phyloP scores from a whole-genome alignment of 2,329 filamentous ascomycete species.

The Hymenoscyphus repandus region DNA sequence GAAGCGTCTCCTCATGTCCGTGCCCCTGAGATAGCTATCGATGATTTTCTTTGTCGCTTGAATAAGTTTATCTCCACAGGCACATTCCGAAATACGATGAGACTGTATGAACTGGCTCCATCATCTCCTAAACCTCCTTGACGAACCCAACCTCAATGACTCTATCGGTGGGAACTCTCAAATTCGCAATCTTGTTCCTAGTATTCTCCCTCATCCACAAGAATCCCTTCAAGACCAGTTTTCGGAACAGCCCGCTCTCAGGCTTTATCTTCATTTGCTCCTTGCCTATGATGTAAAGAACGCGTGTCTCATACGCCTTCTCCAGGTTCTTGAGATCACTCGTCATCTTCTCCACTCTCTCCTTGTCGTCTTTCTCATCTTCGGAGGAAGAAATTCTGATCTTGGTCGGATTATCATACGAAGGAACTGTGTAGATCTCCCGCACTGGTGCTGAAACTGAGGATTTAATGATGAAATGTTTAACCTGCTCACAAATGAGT shows the following conservation, averaged over 20 bases:
- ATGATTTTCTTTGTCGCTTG: too few species aligned
- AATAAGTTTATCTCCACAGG: too few species aligned
- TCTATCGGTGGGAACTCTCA: conserved; percentile 54
- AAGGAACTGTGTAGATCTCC: background rate
- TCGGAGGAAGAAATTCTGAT: background rate
- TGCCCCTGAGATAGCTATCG: too few species aligned
- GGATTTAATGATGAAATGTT: conserved; percentile 37
- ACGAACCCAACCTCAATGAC: conserved; percentile 65
- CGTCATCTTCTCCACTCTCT: conserved; percentile 6
- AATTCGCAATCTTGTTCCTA: conserved; percentile 57
- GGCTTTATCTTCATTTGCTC: conserved; percentile 48
- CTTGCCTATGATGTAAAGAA: conserved; percentile 55
- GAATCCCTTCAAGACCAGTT: conserved; percentile 47
- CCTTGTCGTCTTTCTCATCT: background rate
- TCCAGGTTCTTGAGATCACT: conserved; percentile 41
- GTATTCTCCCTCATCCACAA: conserved; percentile 63
- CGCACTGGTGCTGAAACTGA: conserved; percentile 1
- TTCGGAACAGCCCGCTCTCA: conserved; percentile 37
- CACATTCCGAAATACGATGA: too few species aligned
- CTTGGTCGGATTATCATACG: background rate
- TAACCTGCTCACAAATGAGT: conserved; percentile 54
- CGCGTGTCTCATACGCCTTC: conserved; percentile 41
- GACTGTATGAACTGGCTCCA: too few species aligned
- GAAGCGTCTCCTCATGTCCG: too few species aligned
- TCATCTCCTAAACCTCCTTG: conserved; percentile 60